Evolutionary conservation across 2,329 filamentous ascomycete species (phyloP).

Genomic region (Exserohilum rostratum): DNA sequence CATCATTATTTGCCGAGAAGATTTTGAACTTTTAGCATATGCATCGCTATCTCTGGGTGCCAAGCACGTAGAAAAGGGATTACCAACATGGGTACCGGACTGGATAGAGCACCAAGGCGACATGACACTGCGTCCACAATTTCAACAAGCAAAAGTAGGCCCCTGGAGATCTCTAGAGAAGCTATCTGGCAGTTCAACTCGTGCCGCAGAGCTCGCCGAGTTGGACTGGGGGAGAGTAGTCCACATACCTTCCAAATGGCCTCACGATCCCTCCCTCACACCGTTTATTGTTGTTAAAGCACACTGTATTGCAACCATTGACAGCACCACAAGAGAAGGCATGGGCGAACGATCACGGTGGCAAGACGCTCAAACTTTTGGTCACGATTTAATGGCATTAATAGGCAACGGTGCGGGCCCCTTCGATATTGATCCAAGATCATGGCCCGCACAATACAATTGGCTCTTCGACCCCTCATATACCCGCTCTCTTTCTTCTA

Average conservation of each 20-base stretch:
- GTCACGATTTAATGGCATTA: background rate
- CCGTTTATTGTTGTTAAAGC: conserved; percentile 8
- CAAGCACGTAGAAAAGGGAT: background rate
- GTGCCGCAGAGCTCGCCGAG: background rate
- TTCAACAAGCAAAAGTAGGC: conserved; percentile 10
- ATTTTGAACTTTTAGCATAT: conserved; percentile 16
- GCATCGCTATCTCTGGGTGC: conserved; percentile 6
- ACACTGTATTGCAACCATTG: conserved; percentile 16
- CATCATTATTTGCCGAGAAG: conserved; percentile 16
- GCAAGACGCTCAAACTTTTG: conserved; percentile 6
- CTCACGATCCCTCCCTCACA: background rate
- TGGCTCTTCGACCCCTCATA: conserved; percentile 12
- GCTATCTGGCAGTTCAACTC: background rate
- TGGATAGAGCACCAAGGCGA: conserved; percentile 10
- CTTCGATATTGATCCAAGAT: background rate
- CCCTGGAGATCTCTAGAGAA: conserved; percentile 18
- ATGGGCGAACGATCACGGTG: background rate
- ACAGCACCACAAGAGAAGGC: background rate
- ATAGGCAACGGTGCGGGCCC: background rate
- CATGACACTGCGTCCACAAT: conserved; percentile 9
- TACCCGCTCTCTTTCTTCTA: background rate
- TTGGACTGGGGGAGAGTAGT: conserved; percentile 8
- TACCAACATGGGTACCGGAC: conserved; percentile 21
- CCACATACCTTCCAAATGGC: conserved; percentile 7
- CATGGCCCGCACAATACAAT: conserved; percentile 11